Conservation (phyloP, 1,139 yeast species). For the Pichia sp. region DNA sequence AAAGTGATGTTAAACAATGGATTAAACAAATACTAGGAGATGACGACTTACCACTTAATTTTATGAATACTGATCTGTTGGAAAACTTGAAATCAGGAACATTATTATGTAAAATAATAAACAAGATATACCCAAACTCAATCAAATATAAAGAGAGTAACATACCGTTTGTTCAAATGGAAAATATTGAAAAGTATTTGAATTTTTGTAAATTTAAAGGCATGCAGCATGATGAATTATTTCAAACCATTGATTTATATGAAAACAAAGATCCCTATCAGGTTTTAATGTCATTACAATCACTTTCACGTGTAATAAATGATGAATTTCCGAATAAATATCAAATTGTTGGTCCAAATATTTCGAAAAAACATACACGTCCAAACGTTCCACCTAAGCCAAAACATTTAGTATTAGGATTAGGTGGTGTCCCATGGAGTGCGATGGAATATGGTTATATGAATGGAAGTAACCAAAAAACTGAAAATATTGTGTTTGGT, state of each 20-base stretch:
- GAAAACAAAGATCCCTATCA: constrained; percentile 74
- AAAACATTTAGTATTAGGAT: constrained; percentile 26
- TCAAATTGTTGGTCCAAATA: constrained; percentile 31
- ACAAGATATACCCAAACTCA: constrained; percentile 33
- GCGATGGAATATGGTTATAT: constrained; percentile 52
- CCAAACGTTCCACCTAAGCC: constrained; percentile 38
- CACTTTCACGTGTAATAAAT: constrained; percentile 61
- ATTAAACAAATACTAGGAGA: constrained; percentile 32
- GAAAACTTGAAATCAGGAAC: constrained; percentile 61
- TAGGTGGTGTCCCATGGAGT: constrained; percentile 40
- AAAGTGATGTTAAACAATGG: constrained; percentile 43
- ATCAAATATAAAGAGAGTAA: constrained; percentile 54
- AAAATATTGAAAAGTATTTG: constrained; percentile 70
- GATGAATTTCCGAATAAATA: constrained; percentile 26
- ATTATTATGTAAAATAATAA: constrained; percentile 46
- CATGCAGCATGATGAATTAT: constrained; percentile 76
- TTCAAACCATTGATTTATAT: constrained; percentile 74
- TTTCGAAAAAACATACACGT: constrained; percentile 34
- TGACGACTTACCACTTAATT: constrained; percentile 16
- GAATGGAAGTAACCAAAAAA: constrained; percentile 47
- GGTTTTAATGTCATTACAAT: constrained; percentile 63
- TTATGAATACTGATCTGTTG: constrained; percentile 34
- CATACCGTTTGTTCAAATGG: constrained; percentile 82
- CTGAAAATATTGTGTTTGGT: constrained; percentile 47
- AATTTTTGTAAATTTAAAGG: constrained; percentile 55